Base-by-base conservation (phyloP, 1,284 basidiomycete species). In the Anthracocystis walkeri region DNA sequence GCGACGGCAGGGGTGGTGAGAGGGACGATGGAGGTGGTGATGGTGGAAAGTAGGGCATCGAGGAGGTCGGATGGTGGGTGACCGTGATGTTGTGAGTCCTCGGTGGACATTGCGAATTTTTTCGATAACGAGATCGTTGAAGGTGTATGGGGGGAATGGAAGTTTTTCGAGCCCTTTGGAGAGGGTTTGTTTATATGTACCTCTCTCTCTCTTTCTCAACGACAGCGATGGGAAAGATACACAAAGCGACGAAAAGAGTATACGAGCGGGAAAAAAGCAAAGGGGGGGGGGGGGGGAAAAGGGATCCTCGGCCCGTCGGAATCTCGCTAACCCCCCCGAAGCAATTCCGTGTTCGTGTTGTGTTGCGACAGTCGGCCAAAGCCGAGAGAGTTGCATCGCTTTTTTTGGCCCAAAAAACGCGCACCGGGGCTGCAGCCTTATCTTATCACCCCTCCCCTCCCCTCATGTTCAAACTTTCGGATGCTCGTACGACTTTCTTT, bases 301-400 rank as follows among this genome's bases (percentile, higher is more conserved):
- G 16, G 58, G 58, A 54, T 21, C 50, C 5, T 65, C 62, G 62
- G 62, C 49, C 50, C 50, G 62, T 58, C 62, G 62, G 62, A n/a
- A n/a, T n/a, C n/a, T n/a, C n/a, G n/a, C n/a, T n/a, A n/a, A n/a
- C n/a, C n/a, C n/a, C n/a, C n/a, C n/a, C n/a, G n/a, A n/a, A n/a
- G n/a, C n/a, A n/a, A n/a, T n/a, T n/a, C n/a, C n/a, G n/a, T n/a
- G n/a, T n/a, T n/a, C n/a, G n/a, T n/a, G n/a, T n/a, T n/a, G n/a
- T n/a, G n/a, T n/a, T n/a, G n/a, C 27, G 8, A 20, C 2, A 7
- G 46, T 38, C 58, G 58, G 58, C 31, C 58, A 60, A 52, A 21
- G 51, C 58, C 58, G 58, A n/a, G n/a, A n/a, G n/a, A n/a, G n/a
- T n/a, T n/a, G n/a, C n/a, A n/a, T n/a, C n/a, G n/a, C n/a, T n/a